Conservation (phyloP, 208 protist genomes). For the Wallacemonas sp. region DNA sequence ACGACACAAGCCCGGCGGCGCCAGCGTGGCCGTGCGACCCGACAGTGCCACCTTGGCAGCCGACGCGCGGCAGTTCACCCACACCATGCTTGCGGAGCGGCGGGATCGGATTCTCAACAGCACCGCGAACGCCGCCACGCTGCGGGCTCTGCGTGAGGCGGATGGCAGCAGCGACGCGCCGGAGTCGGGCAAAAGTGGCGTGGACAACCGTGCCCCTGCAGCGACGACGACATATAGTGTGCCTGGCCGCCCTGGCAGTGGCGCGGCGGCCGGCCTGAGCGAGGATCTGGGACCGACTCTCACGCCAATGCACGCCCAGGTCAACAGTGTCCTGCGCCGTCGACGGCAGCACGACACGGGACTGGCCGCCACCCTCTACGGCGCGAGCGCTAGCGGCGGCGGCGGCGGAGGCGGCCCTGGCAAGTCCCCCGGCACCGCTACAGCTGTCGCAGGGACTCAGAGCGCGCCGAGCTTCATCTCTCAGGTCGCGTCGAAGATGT, state of each 20-base stretch:
- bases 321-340: constrained; percentile 6
- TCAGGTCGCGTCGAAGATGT: constrained; percentile 14
- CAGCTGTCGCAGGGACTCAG: neutral
- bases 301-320: constrained; percentile 9
- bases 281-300: constrained; percentile 12
- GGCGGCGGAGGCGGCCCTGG: neutral
- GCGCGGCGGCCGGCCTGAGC: neutral
- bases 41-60: constrained; percentile 1
- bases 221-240: no score
- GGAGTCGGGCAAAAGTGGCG: neutral
- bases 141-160: constrained; percentile 3
- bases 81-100: neutral
- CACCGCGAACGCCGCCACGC: constrained; percentile 9
- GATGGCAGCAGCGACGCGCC: neutral
- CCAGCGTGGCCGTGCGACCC: constrained; percentile 8
- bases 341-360: neutral
- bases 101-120: constrained; percentile 13
- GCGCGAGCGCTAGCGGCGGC: neutral
- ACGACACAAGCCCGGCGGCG: neutral
- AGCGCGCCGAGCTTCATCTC: constrained; percentile 18
- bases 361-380: neutral
- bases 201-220: no score
- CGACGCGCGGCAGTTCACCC: neutral
- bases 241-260: neutral
- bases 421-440: neutral